Base-by-base conservation (phyloP, 768 basidiomycete species). In the Paxillus rubicundulus region DNA sequence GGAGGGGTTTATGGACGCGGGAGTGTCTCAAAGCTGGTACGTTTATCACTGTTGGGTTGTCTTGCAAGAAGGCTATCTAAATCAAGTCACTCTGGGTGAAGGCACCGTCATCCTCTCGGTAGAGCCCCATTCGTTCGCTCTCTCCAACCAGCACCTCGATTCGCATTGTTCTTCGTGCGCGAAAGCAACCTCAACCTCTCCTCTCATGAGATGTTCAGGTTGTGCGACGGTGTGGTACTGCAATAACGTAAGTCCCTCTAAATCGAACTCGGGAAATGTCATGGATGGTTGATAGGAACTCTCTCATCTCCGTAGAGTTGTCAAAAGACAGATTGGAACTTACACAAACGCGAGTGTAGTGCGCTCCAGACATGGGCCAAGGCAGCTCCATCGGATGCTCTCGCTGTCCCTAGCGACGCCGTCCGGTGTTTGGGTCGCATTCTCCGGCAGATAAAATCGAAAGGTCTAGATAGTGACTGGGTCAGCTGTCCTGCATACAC, bases 191-290 rank as follows among this genome's bases (percentile, higher is more conserved):
- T 57, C 69, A 1, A 27, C 68, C 0, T 52, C 63, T 17, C 67
- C 72, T 1, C 63, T 93, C 52, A 85, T 82, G 63, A 75, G 89
- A 45, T 98, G 96, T 67, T 81, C 86, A 0, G 76, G 73, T 5
- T 98, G 96, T 65, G 80, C 79, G 45, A 70, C 72, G 0, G 63
- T 90, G 1, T 77, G 81, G 61, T 98, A 98, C 61, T 98, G 96
- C 64, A 79, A 85, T 49, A 56, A 73, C 14, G 90, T 92, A 62
- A 34, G 85, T 70, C 5, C 13, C 40, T 30, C 45, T 9, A 18
- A 14, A 21, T 27, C 12, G 21, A 28, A 32, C 24, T 45, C 34
- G 28, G 13, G 50, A 2, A 21, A 45, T 28, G 14, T 16, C 21
- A 45, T n/a, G 21, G 32, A 34, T 20, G 13, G n/a, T 12, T 32